Percentiles rank a stretch among this genome's conserved stretches.
These are phyloP conservation scores for Quillaja saponaria DNA, from an alignment of 306 rosid species.

Conservation along the genomic window DNA sequence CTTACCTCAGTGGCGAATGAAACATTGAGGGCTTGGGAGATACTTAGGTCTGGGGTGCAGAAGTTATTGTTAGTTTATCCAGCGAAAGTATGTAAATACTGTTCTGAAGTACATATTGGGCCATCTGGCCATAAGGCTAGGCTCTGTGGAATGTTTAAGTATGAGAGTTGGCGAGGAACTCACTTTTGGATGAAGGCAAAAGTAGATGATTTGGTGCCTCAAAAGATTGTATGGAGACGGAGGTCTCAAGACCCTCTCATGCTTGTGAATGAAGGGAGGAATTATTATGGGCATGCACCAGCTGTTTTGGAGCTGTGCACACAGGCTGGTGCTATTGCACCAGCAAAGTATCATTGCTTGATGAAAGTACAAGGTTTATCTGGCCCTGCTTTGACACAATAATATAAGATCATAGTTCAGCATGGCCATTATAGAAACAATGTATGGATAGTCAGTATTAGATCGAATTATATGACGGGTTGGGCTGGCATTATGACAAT, in stretches of 20 bases:
- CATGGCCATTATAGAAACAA: slow-evolving; percentile 12
- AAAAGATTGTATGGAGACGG: slow-evolving; percentile 68
- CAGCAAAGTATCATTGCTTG: slow-evolving; percentile 59
- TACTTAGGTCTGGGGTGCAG: slow-evolving; percentile 65
- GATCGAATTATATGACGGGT: slow-evolving; percentile 16
- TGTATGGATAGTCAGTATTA: slow-evolving; percentile 10
- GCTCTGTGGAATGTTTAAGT: slow-evolving; percentile 80
- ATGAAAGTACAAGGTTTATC: slow-evolving; percentile 81
- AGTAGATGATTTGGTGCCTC: slow-evolving; percentile 79
- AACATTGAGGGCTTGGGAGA: slow-evolving; percentile 77
- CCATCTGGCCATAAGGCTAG: slow-evolving; percentile 86
- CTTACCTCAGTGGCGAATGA: slow-evolving; percentile 49
- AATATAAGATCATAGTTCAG: neutral
- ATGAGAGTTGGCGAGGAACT: slow-evolving; percentile 72
- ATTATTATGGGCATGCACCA: slow-evolving; percentile 73
- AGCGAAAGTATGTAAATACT: slow-evolving; percentile 75
- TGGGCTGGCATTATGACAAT: slow-evolving; percentile 12
- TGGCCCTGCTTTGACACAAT: slow-evolving; percentile 16
- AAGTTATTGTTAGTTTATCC: slow-evolving; percentile 75
- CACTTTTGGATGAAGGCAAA: slow-evolving; percentile 82
- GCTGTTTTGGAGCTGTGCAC: slow-evolving; percentile 77
- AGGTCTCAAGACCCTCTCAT: slow-evolving; percentile 78
- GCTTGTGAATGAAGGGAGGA: slow-evolving; percentile 64
- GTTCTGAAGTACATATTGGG: slow-evolving; percentile 89
- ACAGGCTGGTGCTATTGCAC: slow-evolving; percentile 64